A percentile compares a stretch with the other conserved stretches of the same genome.
phyloP scores from a whole-genome alignment of 495 filamentous ascomycete genomes.

The Lepraria neglecta region DNA sequence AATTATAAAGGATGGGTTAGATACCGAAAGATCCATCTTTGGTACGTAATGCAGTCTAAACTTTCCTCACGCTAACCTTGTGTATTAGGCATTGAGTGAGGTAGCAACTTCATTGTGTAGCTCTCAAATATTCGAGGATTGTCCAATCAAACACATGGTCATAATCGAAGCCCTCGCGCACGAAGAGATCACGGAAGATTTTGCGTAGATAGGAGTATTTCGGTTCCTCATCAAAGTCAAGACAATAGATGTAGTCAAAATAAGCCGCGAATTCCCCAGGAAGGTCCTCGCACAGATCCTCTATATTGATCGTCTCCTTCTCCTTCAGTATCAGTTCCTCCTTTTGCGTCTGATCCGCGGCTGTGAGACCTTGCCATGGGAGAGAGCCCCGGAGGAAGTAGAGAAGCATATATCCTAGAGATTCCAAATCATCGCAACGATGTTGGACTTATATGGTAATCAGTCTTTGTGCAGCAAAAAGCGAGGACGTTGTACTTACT shows the following conservation, averaged over 20 bases:
- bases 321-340: conserved; percentile 16
- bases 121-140: conserved; percentile 4
- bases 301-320: conserved; percentile 16
- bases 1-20: background rate
- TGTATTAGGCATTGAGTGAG: background rate
- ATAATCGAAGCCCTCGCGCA: conserved; percentile 29
- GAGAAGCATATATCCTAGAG: too few species aligned
- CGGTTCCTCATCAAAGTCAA: conserved; percentile 31
- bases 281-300: conserved; percentile 16
- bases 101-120: background rate
- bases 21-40: background rate
- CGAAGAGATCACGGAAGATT: conserved; percentile 31
- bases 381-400: too few species aligned
- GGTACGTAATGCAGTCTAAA: background rate
- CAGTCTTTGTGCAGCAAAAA: conserved; percentile 19
- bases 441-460: conserved; percentile 12
- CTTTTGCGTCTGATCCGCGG: conserved; percentile 5
- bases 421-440: too few species aligned
- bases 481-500: conserved; percentile 24
- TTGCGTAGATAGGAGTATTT: conserved; percentile 30
- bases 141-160: conserved; percentile 34
- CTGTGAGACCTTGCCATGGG: too few species aligned
- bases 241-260: conserved; percentile 28
- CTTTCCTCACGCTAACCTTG: conserved; percentile 4
- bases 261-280: conserved; percentile 19